Evolutionary conservation across 1,139 yeast genomes (phyloP).

Genomic region (Hanseniaspora sp.): DNA sequence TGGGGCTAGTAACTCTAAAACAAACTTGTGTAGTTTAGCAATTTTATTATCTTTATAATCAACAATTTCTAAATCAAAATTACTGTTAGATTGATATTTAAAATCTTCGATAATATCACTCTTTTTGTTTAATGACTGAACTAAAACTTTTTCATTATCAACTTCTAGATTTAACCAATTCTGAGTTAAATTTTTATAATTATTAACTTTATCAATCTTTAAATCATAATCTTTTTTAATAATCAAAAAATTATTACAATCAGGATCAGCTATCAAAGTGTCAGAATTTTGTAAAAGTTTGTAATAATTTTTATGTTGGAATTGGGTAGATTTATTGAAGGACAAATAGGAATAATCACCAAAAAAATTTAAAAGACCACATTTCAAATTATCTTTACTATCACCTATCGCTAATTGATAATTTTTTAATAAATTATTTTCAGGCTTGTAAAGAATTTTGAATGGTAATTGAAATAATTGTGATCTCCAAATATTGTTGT

Average conservation of each 20-base stretch:
- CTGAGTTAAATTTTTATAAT: not conserved
- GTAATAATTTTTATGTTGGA: conserved; percentile 8
- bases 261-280: conserved; percentile 4
- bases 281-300: conserved; percentile 1
- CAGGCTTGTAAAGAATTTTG: conserved; percentile 30
- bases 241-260: conserved; percentile 13
- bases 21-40: conserved; percentile 22
- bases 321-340: not conserved
- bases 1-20: conserved; percentile 21
- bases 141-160: not conserved
- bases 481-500: conserved; percentile 23
- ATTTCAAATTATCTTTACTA: conserved; percentile 1
- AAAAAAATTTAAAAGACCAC: conserved; percentile 9
- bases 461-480: conserved; percentile 24
- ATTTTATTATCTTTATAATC: conserved; percentile 16
- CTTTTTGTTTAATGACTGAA: not conserved
- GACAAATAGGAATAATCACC: conserved; percentile 11
- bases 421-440: conserved; percentile 5
- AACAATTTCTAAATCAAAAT: conserved; percentile 22
- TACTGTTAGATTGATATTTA: not conserved
- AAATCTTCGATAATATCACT: no score
- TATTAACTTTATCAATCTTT: not conserved
- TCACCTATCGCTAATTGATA: conserved; percentile 7
- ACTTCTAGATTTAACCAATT: not conserved
- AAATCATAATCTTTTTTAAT: conserved; percentile 6